These are phyloP conservation scores for Yamadazyma trypodendri DNA, from an alignment of 1,139 yeast genomes.

Conservation along the genomic window DNA sequence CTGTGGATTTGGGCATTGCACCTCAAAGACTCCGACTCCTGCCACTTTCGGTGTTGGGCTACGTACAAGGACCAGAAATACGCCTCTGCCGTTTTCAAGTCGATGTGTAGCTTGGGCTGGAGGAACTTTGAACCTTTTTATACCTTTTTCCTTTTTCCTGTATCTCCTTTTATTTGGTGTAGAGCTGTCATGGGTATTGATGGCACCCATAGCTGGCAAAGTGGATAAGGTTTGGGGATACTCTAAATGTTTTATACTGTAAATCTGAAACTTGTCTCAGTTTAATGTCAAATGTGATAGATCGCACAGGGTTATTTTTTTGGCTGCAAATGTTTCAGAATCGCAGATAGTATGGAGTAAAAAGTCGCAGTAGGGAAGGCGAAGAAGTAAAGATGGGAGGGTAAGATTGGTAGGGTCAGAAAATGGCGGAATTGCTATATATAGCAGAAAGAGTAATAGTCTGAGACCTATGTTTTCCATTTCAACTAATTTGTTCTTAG, in stretches of 20 bases:
- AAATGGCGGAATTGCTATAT: too few species aligned
- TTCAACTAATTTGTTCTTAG: too few species aligned
- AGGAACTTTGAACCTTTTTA: background rate
- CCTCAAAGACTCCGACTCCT: too few species aligned
- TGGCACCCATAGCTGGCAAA: too few species aligned
- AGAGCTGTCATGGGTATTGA: background rate
- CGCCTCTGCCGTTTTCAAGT: background rate
- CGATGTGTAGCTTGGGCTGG: background rate
- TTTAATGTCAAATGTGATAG: conserved; percentile 1
- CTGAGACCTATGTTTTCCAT: too few species aligned
- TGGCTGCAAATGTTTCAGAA: conserved; percentile 7
- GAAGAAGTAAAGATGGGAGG: too few species aligned
- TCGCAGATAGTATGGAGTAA: background rate
- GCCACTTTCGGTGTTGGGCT: background rate
- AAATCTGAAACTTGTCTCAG: background rate
- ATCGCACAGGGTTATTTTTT: conserved; percentile 2
- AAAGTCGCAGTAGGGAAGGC: too few species aligned
- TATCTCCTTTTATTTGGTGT: background rate
- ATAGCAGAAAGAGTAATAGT: too few species aligned
- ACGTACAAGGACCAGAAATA: background rate
- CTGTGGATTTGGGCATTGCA: background rate
- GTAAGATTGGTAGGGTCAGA: too few species aligned
- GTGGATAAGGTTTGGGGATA: too few species aligned
- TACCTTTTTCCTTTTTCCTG: background rate
- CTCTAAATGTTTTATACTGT: too few species aligned